A percentile compares a stretch with the other conserved stretches of the same genome.
Conservation (phyloP, 768 basidiomycete species). For the Boletales sp. region DNA sequence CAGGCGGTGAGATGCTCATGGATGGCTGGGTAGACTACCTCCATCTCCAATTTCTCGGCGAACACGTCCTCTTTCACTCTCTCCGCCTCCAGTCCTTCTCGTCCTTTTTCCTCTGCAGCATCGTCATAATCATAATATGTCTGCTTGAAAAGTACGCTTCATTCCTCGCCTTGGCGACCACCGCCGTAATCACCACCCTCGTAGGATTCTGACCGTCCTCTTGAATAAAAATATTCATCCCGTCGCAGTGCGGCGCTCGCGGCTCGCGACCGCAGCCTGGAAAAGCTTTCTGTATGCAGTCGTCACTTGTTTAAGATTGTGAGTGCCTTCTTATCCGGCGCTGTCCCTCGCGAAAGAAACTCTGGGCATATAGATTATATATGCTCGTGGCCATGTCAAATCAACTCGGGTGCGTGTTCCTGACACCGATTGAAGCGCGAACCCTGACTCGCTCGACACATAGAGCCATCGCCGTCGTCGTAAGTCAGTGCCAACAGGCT, state of each 20-base stretch:
- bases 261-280: constrained; percentile 49
- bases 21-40: constrained; percentile 48
- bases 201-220: constrained; percentile 49
- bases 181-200: neutral
- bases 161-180: neutral
- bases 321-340: constrained; percentile 17
- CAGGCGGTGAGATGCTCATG: constrained; percentile 18
- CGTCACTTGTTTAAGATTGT: constrained; percentile 62
- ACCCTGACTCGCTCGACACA: constrained; percentile 2
- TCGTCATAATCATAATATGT: constrained; percentile 48
- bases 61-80: constrained; percentile 41
- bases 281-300: constrained; percentile 51
- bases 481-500: constrained; percentile 4
- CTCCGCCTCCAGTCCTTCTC: constrained; percentile 46
- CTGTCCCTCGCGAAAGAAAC: neutral
- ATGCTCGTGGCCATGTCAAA: constrained; percentile 76
- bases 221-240: constrained; percentile 50
- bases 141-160: constrained; percentile 51
- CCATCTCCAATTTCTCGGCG: constrained; percentile 40
- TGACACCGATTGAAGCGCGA: neutral
- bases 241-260: constrained; percentile 36
- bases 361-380: constrained; percentile 45
- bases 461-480: constrained; percentile 25
- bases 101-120: constrained; percentile 44
- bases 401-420: constrained; percentile 55